A percentile compares a stretch with the other conserved stretches of the same genome.
These are phyloP conservation scores for Wickerhamiella infanticola DNA, from an alignment of 1,139 yeast species.

Conservation along the genomic window DNA sequence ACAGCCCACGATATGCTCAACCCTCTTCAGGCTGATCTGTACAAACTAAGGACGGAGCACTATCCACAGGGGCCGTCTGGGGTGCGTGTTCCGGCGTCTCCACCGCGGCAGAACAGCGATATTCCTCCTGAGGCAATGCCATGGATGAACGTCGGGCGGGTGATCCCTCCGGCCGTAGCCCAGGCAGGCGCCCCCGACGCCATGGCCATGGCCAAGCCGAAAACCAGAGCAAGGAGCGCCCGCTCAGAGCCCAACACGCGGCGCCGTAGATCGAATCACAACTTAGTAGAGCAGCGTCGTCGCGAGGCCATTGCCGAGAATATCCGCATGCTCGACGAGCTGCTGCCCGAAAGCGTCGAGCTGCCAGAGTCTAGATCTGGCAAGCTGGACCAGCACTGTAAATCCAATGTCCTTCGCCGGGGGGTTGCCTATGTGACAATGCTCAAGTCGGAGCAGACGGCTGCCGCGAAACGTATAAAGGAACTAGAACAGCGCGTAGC, in stretches of 20 bases:
- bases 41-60: background rate
- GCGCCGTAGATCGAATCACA: constrained; percentile 29
- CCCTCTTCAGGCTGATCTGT: background rate
- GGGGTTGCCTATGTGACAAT: constrained; percentile 70
- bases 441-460: constrained; percentile 60
- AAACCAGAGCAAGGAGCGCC: background rate
- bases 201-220: no score
- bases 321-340: constrained; percentile 60
- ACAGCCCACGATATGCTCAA: background rate
- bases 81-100: background rate
- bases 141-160: background rate
- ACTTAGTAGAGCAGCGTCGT: constrained; percentile 45
- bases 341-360: constrained; percentile 51
- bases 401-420: constrained; percentile 75
- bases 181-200: background rate
- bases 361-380: constrained; percentile 21
- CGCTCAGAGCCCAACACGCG: constrained; percentile 11
- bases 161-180: background rate
- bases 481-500: constrained; percentile 33
- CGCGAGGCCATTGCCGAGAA: constrained; percentile 82
- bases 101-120: background rate
- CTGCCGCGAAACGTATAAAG: constrained; percentile 53
- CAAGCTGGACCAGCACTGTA: constrained; percentile 82
- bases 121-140: background rate
- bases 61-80: background rate